Conservation (phyloP, 495 filamentous ascomycete genomes). For the Podospora pseudoanserina region DNA sequence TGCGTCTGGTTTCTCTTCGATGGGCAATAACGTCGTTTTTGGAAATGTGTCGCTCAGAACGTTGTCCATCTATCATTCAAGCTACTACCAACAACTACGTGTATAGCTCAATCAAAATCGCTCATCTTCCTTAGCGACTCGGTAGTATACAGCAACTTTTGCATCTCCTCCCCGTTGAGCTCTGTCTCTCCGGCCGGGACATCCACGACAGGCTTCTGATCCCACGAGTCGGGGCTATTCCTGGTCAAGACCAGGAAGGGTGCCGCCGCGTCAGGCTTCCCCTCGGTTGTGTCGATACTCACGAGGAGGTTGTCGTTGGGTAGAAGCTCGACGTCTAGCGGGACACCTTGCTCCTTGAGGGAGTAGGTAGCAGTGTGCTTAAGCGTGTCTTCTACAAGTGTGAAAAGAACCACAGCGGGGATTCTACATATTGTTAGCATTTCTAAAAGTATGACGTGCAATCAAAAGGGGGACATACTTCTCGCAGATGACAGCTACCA, state of each 20-base stretch:
- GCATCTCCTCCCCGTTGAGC: constrained; percentile 42
- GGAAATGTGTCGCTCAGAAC: too few relatives aligned
- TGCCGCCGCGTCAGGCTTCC: constrained; percentile 1
- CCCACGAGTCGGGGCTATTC: constrained; percentile 3
- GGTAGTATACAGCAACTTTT: constrained; percentile 64
- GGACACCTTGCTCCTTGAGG: constrained; percentile 57
- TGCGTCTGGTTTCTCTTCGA: too few relatives aligned
- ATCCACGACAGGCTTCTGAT: constrained; percentile 3
- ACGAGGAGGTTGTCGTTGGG: constrained; percentile 40
- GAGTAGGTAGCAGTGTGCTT: constrained; percentile 44
- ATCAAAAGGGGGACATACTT: constrained; percentile 47
- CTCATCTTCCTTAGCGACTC: constrained; percentile 63
- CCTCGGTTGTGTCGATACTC: constrained; percentile 50
- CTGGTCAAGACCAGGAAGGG: constrained; percentile 23
- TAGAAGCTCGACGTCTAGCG: constrained; percentile 51
- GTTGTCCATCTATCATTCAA: neutral
- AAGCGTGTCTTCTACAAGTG: constrained; percentile 43
- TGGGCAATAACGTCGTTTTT: too few relatives aligned
- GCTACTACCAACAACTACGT: neutral
- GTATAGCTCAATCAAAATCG: constrained; percentile 25
- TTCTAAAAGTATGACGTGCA: neutral
- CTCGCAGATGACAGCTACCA: constrained; percentile 64
- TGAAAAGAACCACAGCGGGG: constrained; percentile 58
- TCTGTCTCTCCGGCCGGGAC: constrained; percentile 24
- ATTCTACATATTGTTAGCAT: constrained; percentile 46